Base-by-base conservation (phyloP, 257 asterid species). In the Cinchona pubescens region DNA sequence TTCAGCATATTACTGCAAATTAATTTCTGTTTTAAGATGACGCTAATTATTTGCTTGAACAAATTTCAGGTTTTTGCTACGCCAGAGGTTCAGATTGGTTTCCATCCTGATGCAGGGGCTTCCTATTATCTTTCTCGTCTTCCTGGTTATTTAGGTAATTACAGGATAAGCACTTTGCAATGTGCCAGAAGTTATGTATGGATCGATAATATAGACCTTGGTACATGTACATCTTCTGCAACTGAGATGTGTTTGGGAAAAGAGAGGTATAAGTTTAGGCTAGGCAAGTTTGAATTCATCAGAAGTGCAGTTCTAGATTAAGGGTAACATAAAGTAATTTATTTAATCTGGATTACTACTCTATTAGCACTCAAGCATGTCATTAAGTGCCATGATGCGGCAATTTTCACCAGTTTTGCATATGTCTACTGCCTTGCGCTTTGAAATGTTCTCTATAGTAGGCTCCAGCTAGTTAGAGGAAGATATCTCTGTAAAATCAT, bases 31-130 rank as follows among this genome's bases (percentile, higher is more conserved):
- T 5, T n/a, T 67, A 46, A 43, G 30, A 37, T 34, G 13, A 15
- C 13, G 18, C 75, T 32, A 35, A 27, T 69, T 2, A n/a, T n/a
- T 56, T 75, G 66, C 59, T 53, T 79, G 65, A 55, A 51, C 53
- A 71, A n/a, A 53, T 76, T 82, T 71, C 90, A 95, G 99, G 87
- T 90, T 60, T 95, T 85, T 81, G 83, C 94, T n/a, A 27, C 76
- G 48, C 97, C 99, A 2, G 99, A 95, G 84, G 96, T 85, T 81
- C 97, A 95, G 77, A 79, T 95, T 72, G 99, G 98, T 77, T 92
- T 92, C 78, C 98, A 95, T 90, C 98, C 99, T 70, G 99, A 92
- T 92, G 90, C 94, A 76, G 99, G 99, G 73, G 94, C 97, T 75
- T 95, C 99, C 25, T 92, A 92, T 85, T 92, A 87, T 88, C 97